phyloP scores from a whole-genome alignment of 305 asterid species.

The Rubia tinctorum region DNA sequence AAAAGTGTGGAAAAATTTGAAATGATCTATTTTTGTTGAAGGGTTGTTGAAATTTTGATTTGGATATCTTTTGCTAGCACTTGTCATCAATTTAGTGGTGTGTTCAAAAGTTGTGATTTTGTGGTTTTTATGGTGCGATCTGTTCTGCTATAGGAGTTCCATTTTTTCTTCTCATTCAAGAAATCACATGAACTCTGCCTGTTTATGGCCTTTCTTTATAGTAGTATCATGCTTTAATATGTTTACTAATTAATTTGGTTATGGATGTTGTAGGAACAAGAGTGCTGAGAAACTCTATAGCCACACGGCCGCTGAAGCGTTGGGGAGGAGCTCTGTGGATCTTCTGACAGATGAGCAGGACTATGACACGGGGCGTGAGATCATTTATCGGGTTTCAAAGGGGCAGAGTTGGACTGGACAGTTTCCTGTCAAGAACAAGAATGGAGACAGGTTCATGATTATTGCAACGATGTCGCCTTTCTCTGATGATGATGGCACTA shows the following conservation, averaged over 20 bases:
- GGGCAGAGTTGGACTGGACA: too few relatives aligned
- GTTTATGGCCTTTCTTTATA: background rate
- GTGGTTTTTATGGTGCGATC: background rate
- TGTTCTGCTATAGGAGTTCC: background rate
- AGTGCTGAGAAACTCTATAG: conserved; percentile 72
- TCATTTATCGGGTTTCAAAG: conserved; percentile 43
- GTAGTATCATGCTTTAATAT: background rate
- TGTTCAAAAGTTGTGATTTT: background rate
- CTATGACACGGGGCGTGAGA: conserved; percentile 35
- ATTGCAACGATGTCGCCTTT: conserved; percentile 66
- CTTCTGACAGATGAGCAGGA: conserved; percentile 48
- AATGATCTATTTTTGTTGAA: background rate
- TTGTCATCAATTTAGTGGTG: conserved; percentile 3
- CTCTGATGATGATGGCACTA: conserved; percentile 65
- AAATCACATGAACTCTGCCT: background rate
- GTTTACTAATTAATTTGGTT: background rate
- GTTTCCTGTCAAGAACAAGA: conserved; percentile 68
- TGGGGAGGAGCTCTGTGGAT: conserved; percentile 50
- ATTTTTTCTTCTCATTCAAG: conserved; percentile 4
- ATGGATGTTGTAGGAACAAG: conserved; percentile 52
- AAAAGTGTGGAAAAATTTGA: background rate
- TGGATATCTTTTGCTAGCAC: conserved; percentile 13
- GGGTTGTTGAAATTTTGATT: background rate
- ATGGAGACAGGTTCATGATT: conserved; percentile 48
- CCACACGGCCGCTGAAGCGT: conserved; percentile 61